Conservation (phyloP, 495 filamentous ascomycete genomes). For the Elasticomyces elasticus region DNA sequence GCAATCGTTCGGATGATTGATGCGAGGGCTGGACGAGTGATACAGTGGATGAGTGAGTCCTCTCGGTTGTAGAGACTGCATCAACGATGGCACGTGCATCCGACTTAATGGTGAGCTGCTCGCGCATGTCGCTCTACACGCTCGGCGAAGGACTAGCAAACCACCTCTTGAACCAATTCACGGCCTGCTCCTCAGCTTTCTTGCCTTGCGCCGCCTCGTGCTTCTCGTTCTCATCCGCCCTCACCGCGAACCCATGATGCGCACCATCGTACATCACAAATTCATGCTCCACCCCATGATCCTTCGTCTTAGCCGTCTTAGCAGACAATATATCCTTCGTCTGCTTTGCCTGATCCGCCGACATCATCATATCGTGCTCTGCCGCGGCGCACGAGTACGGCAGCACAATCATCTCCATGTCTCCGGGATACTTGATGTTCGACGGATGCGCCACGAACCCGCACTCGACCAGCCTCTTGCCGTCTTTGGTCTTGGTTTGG, state of each 20-base stretch:
- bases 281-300: conserved; percentile 33
- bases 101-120: too few relatives aligned
- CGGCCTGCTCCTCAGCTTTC: conserved; percentile 42
- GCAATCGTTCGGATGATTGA: too few relatives aligned
- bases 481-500: conserved; percentile 20
- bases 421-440: conserved; percentile 41
- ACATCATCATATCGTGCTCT: conserved; percentile 41
- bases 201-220: conserved; percentile 35
- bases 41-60: too few relatives aligned
- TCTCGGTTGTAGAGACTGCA: too few relatives aligned
- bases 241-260: conserved; percentile 52
- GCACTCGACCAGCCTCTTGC: conserved; percentile 39
- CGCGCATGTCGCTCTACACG: background rate
- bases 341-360: conserved; percentile 30
- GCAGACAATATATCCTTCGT: conserved; percentile 37
- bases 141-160: conserved; percentile 20
- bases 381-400: conserved; percentile 50
- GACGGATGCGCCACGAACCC: conserved; percentile 49
- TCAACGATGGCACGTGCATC: too few relatives aligned
- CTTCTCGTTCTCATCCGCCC: conserved; percentile 36
- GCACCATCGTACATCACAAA: conserved; percentile 47
- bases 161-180: conserved; percentile 44
- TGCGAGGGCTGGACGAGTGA: too few relatives aligned
- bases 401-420: conserved; percentile 42
- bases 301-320: conserved; percentile 32